Conservation (phyloP, 768 basidiomycete genomes). For the Collybia nuda region DNA sequence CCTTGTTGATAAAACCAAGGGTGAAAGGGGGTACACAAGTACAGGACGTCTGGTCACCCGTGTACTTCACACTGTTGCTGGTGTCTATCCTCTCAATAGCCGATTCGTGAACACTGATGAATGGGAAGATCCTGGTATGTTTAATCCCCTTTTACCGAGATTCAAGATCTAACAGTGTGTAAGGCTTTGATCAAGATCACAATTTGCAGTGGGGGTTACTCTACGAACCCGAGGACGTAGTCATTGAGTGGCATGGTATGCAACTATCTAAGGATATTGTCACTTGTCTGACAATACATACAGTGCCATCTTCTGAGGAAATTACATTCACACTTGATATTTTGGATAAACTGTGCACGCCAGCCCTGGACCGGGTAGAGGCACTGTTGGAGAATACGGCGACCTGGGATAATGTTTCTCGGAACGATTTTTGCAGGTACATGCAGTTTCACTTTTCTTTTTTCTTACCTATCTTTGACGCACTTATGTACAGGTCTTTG, state of each 20-base stretch:
- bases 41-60: slow-evolving; percentile 78
- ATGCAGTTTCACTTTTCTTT: slow-evolving; percentile 8
- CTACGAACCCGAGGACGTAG: slow-evolving; percentile 76
- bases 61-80: slow-evolving; percentile 70
- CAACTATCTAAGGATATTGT: neutral
- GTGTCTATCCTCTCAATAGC: slow-evolving; percentile 75
- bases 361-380: slow-evolving; percentile 68
- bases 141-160: neutral
- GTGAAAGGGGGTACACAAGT: slow-evolving; percentile 85
- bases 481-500: slow-evolving; percentile 46
- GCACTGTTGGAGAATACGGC: slow-evolving; percentile 50
- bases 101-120: slow-evolving; percentile 82
- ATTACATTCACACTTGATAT: slow-evolving; percentile 80
- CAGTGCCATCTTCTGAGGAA: slow-evolving; percentile 68
- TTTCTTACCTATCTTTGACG: slow-evolving; percentile 1
- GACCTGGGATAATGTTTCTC: slow-evolving; percentile 63
- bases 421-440: slow-evolving; percentile 86
- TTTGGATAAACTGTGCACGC: slow-evolving; percentile 64
- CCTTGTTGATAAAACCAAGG: slow-evolving; percentile 78
- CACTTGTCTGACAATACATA: slow-evolving; percentile 2
- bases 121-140: slow-evolving; percentile 75
- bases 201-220: slow-evolving; percentile 78
- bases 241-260: slow-evolving; percentile 86
- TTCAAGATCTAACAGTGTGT: slow-evolving; percentile 13
- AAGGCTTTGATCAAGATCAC: slow-evolving; percentile 65